These are phyloP conservation scores for Friedmanniomyces endolithicus DNA, from an alignment of 495 filamentous ascomycete species.

Conservation along the genomic window DNA sequence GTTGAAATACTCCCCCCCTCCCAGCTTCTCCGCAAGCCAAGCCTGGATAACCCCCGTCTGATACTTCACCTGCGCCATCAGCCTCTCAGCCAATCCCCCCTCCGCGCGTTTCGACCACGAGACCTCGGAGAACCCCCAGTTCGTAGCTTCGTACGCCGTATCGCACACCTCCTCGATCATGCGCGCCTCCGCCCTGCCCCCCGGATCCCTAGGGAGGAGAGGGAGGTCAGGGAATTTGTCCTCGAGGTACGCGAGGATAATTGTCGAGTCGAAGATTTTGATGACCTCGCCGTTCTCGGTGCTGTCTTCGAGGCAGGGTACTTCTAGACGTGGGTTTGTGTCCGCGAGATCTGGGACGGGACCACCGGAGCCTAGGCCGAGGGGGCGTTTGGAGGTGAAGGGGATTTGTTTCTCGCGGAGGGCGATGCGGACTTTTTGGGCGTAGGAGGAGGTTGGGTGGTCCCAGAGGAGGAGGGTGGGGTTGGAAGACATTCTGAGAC, in stretches of 20 bases:
- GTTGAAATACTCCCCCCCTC: constrained; percentile 9
- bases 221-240: constrained; percentile 10
- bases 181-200: constrained; percentile 1
- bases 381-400: constrained; percentile 1
- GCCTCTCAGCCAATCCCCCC: constrained; percentile 1
- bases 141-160: constrained; percentile 12
- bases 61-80: background rate
- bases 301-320: constrained; percentile 14
- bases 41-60: constrained; percentile 1
- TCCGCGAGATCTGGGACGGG: background rate
- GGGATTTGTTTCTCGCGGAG: constrained; percentile 14
- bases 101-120: constrained; percentile 1
- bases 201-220: constrained; percentile 4
- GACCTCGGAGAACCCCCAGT: constrained; percentile 13
- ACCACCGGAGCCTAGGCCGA: constrained; percentile 10
- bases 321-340: constrained; percentile 11
- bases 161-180: constrained; percentile 17
- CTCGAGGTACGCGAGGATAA: constrained; percentile 18
- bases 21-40: constrained; percentile 10
- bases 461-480: constrained; percentile 12
- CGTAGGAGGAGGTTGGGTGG: constrained; percentile 11
- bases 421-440: constrained; percentile 17
- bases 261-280: constrained; percentile 15
- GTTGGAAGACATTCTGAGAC: background rate
- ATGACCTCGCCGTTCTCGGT: too few relatives aligned